Evolutionary conservation across 2,329 filamentous ascomycete genomes (phyloP), one percentile per base, ranked within the genome.

Genomic region (Fusarium paranaense): DNA sequence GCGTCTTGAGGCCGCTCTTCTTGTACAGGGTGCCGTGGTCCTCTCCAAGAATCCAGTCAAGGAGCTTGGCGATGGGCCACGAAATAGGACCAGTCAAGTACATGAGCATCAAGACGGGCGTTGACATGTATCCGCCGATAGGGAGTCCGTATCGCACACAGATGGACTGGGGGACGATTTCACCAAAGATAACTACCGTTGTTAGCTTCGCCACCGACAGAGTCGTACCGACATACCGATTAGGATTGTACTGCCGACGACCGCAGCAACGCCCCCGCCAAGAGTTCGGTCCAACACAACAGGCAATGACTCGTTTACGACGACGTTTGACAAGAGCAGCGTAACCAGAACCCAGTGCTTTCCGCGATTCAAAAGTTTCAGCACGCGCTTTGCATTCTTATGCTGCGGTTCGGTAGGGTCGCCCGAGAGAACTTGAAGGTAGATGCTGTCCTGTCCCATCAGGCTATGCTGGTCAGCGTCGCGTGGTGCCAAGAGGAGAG

Each of bases 341-440:
- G 97, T 98, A 63, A 99, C 97, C 66, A 99, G 87, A 22, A 99
- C 96, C 97, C 97, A 99, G 83, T 99, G 97, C 83, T 99, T 99
- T 78, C 97, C 97, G 78, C 90, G 93, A 74, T 94, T 91, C 65
- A 99, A 85, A 32, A 99, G 86, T 50, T 91, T 88, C 76, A 97
- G 88, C 13, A 99, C 97, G 73, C 91, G 92, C 66, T 89, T 90
- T 1, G 97, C 97, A 80, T 98, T 95, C 80, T 91, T 94, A 79
- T 92, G 92, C 84, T 98, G 96, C n/a, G 91, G 87, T 64, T 93
- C 95, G 82, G 94, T 92, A 54, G 93, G 92, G 63, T 97, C 97
- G 45, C 93, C 92, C 61, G 95, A 92, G 73, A 99, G 93, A 74
- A 99, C 97, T 84, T 98, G 97, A 18, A 99, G 90, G 83, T 99